Conservation (phyloP, 176 grass and related monocot genomes). For the Alopecurus myosuroides region DNA sequence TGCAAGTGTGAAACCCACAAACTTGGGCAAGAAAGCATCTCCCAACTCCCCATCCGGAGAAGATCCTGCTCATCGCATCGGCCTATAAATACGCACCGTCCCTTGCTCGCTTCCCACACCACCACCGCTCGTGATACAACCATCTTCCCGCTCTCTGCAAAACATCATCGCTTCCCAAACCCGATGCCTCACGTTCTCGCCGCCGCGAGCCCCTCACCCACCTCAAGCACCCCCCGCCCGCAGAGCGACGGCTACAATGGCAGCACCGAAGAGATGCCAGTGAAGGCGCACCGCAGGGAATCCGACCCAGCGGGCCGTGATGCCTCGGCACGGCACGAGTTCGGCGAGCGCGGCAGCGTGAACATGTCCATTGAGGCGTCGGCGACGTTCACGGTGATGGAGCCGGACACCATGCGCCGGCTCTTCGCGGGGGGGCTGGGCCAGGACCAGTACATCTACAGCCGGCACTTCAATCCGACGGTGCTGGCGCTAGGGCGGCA, state of each 20-base stretch:
- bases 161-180: background rate
- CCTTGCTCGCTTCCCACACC: background rate
- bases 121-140: background rate
- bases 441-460: too few species aligned
- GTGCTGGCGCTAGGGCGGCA: too few species aligned
- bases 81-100: conserved; percentile 27
- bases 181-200: conserved; percentile 30
- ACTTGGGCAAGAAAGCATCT: background rate
- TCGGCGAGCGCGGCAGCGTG: too few species aligned
- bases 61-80: background rate
- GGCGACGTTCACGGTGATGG: too few species aligned
- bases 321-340: too few species aligned
- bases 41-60: background rate
- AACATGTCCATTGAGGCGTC: too few species aligned
- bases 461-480: too few species aligned
- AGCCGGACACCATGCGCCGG: too few species aligned
- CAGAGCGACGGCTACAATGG: conserved; percentile 23
- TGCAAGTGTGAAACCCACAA: too few species aligned
- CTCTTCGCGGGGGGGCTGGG: too few species aligned
- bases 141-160: background rate
- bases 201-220: conserved; percentile 23
- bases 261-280: conserved; percentile 9
- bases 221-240: conserved; percentile 29
- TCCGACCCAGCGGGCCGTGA: too few species aligned
- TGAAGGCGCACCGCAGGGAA: too few species aligned